Conservation (phyloP, 441 rosid genomes). For the Manihot esculenta region DNA sequence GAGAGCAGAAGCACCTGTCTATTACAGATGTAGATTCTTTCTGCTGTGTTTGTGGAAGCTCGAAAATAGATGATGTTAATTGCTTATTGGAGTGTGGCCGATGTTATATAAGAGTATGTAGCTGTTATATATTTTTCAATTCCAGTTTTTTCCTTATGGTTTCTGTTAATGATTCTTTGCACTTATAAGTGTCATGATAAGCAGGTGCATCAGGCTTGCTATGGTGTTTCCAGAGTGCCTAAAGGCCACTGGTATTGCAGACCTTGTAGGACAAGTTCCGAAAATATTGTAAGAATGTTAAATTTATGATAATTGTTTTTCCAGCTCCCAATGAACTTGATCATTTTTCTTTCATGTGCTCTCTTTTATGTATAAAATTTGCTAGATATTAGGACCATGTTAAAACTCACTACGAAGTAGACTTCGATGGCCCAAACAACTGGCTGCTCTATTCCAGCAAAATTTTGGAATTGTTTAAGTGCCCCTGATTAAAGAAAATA, state of each 20-base stretch:
- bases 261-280: conserved; percentile 44
- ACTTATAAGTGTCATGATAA: conserved; percentile 9
- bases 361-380: neutral
- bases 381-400: neutral
- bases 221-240: conserved; percentile 48
- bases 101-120: conserved; percentile 44
- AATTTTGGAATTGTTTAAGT: neutral
- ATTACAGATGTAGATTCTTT: conserved; percentile 29
- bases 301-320: neutral
- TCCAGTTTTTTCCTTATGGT: conserved; percentile 8
- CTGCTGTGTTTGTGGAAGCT: conserved; percentile 55
- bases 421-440: neutral
- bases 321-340: neutral
- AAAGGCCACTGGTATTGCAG: conserved; percentile 51
- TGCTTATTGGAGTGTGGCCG: conserved; percentile 43
- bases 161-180: neutral
- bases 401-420: neutral
- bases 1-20: conserved; percentile 19
- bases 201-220: conserved; percentile 63
- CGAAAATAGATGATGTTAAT: conserved; percentile 43
- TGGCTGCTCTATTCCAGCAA: neutral
- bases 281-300: conserved; percentile 40
- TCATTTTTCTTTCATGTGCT: conserved; percentile 9
- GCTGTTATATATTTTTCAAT: conserved; percentile 12
- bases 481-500: neutral